Evolutionary conservation across 768 basidiomycete species (phyloP), one percentile per base, ranked within the genome.

Genomic region (Mycena latifolia): DNA sequence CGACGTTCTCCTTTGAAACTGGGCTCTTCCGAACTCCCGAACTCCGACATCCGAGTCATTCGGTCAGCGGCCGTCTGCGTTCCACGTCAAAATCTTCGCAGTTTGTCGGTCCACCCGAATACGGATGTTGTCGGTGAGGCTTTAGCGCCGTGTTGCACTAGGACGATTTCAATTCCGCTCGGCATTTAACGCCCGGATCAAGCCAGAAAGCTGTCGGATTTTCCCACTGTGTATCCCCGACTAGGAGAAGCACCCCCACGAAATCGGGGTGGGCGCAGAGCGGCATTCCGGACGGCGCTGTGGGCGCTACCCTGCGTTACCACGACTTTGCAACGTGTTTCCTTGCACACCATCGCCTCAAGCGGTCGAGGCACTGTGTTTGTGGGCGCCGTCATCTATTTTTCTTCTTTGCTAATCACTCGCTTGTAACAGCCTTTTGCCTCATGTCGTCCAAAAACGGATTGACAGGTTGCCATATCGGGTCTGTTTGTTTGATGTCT

Each of bases 311-410:
- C n/a, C n/a, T n/a, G n/a, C n/a, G n/a, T n/a, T n/a, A n/a, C 46
- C 50, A 52, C 56, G 56, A 52, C 50, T 27, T 24, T 31, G 29
- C 65, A 61, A 56, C 65, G 54, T 61, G 57, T 61, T 60, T 10
- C 37, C 46, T 43, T 57, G 50, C 39, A 47, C 25, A 8, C 22
- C 57, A 65, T 37, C 35, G 55, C 64, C 58, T 65, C 51, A 52
- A 29, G 24, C 46, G 25, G 24, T 10, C 12, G 27, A 7, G 35
- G 17, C 20, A n/a, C 28, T 55, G 53, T 60, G 63, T 53, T 57
- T 61, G 59, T 61, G 59, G 59, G 65, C 33, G 39, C 47, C 59
- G 0, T 35, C 22, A 35, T 56, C 27, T 20, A 48, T n/a, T 24
- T 39, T 41, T 60, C 39, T 55, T 39, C 58, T 55, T 33, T 50